Evolutionary conservation across 192 early-diverging fungal species (phyloP).

Genomic region (Coemansia sp.): DNA sequence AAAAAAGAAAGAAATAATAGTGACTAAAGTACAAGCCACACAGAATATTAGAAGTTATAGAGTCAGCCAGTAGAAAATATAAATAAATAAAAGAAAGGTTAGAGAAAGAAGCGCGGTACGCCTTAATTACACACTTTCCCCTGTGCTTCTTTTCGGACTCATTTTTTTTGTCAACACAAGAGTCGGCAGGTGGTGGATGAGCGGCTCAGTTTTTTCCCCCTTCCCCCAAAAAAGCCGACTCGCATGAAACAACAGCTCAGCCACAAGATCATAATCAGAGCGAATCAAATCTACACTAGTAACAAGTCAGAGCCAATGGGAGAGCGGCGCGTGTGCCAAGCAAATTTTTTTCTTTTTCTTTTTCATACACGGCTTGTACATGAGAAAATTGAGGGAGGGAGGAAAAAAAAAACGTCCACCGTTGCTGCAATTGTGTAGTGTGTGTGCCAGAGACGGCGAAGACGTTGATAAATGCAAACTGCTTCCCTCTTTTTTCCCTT

Average conservation of each 20-base stretch:
- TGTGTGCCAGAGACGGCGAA: not conserved
- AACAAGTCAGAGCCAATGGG: not conserved
- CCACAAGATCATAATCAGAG: not conserved
- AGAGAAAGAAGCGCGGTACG: conserved; percentile 7
- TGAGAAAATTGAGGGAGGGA: not conserved
- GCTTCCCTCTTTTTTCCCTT: not conserved
- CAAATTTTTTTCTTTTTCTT: not conserved
- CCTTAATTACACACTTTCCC: no score
- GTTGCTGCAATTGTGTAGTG: not conserved
- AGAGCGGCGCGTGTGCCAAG: not conserved
- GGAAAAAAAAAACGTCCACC: not conserved
- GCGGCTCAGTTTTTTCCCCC: not conserved
- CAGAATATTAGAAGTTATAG: not conserved
- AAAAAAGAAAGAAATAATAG: not conserved
- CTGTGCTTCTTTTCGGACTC: not conserved
- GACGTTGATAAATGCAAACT: not conserved
- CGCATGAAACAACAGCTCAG: not conserved
- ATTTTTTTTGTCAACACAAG: not conserved
- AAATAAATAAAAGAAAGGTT: conserved; percentile 1
- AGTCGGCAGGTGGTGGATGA: not conserved
- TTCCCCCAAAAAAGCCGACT: not conserved
- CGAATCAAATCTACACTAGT: not conserved
- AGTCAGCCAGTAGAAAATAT: not conserved
- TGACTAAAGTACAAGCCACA: not conserved
- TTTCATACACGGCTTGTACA: not conserved